Percentiles rank a stretch among this genome's conserved stretches.
These are phyloP conservation scores for Alternaria postmessia DNA, from an alignment of 2,329 filamentous ascomycete species.

Conservation along the genomic window DNA sequence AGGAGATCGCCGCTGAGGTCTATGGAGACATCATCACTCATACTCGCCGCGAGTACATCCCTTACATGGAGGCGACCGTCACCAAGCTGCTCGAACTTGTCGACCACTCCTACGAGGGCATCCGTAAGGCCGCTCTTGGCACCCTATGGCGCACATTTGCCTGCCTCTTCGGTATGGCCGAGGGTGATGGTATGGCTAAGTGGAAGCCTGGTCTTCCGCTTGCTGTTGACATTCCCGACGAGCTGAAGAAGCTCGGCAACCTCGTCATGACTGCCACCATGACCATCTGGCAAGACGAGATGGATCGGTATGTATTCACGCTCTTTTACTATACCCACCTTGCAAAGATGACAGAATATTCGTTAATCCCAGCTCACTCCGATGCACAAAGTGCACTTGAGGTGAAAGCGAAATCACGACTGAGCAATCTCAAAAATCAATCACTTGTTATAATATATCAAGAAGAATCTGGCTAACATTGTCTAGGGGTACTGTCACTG, in stretches of 20 bases:
- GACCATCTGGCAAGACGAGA: slow-evolving; percentile 86
- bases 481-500: slow-evolving; percentile 81
- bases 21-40: slow-evolving; percentile 91
- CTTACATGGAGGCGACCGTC: slow-evolving; percentile 89
- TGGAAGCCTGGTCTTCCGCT: slow-evolving; percentile 90
- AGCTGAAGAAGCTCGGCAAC: slow-evolving; percentile 84
- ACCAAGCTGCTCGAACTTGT: slow-evolving; percentile 80
- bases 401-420: slow-evolving; percentile 80
- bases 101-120: slow-evolving; percentile 91
- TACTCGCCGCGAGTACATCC: slow-evolving; percentile 79
- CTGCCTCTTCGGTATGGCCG: slow-evolving; percentile 86
- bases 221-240: slow-evolving; percentile 77
- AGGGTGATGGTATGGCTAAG: slow-evolving; percentile 78
- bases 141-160: slow-evolving; percentile 94
- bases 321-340: slow-evolving; percentile 16
- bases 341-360: slow-evolving; percentile 77
- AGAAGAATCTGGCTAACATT: slow-evolving; percentile 28
- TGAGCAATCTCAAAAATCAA: slow-evolving; percentile 59
- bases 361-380: slow-evolving; percentile 99
- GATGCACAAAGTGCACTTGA: slow-evolving; percentile 85
- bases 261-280: slow-evolving; percentile 86
- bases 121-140: slow-evolving; percentile 88
- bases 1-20: slow-evolving; percentile 96
- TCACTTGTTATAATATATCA: slow-evolving; percentile 22
- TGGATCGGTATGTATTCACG: slow-evolving; percentile 79